Evolutionary conservation across 371 early-diverging fungal species (phyloP).

Genomic region (Mucor ambiguus): DNA sequence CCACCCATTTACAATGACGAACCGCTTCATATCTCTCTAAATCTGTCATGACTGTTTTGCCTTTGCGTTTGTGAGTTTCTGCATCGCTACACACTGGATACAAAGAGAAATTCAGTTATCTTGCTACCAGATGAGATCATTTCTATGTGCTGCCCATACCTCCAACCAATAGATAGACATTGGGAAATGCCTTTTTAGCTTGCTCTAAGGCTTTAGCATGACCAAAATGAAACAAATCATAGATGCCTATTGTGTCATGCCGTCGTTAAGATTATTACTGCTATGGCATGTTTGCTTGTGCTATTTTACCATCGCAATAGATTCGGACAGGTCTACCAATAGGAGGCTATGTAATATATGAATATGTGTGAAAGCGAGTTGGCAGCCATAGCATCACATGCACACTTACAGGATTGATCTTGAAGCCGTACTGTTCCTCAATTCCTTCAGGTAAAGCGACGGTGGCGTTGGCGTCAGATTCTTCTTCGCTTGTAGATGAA

Average conservation of each 20-base stretch:
- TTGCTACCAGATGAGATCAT: background rate
- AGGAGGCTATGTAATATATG: constrained; percentile 54
- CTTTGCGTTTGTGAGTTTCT: constrained; percentile 86
- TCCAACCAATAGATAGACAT: constrained; percentile 89
- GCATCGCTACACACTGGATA: constrained; percentile 78
- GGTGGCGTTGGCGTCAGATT: background rate
- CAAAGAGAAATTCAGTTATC: background rate
- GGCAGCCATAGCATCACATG: background rate
- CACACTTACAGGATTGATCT: constrained; percentile 29
- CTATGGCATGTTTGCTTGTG: background rate
- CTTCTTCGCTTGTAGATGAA: constrained; percentile 22
- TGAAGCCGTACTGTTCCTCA: constrained; percentile 34
- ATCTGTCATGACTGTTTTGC: constrained; percentile 91
- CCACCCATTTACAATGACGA: constrained; percentile 96
- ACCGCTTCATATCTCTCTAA: constrained; percentile 88
- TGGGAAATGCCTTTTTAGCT: constrained; percentile 89
- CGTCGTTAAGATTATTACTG: background rate
- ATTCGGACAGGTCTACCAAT: constrained; percentile 79
- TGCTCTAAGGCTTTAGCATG: constrained; percentile 93
- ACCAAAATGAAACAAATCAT: constrained; percentile 95
- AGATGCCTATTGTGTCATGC: constrained; percentile 52
- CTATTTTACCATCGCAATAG: constrained; percentile 78
- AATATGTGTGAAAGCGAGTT: background rate
- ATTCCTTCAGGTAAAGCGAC: constrained; percentile 28
- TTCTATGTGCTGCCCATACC: constrained; percentile 45